Percentiles rank a stretch among this genome's conserved stretches.
Conservation (phyloP, 306 rosid species). For the Glycyrrhiza uralensis region DNA sequence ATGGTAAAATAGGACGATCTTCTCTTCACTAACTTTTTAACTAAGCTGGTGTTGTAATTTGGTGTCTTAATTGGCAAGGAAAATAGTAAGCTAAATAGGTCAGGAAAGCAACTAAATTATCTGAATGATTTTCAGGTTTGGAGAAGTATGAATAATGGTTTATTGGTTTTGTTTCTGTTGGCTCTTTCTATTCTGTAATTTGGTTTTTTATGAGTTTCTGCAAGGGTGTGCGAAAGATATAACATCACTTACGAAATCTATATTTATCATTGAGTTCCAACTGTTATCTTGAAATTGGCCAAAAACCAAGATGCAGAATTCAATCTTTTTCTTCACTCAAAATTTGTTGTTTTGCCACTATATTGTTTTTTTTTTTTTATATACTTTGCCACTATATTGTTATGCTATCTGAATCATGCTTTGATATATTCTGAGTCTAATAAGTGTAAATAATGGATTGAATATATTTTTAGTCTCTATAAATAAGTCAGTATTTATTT, state of each 20-base stretch:
- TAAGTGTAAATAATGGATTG: no score
- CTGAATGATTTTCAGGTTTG: constrained; percentile 30
- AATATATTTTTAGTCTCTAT: no score
- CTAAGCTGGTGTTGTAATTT: constrained; percentile 28
- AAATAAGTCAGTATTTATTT: no score
- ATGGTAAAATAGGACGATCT: constrained; percentile 12
- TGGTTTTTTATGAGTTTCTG: neutral
- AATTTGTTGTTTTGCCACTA: neutral
- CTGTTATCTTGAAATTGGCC: constrained; percentile 1
- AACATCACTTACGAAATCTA: neutral
- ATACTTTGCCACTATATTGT: neutral
- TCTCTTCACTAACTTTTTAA: constrained; percentile 25
- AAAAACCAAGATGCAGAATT: neutral
- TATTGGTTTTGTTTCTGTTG: neutral
- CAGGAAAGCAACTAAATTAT: constrained; percentile 18
- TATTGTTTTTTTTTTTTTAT: no score
- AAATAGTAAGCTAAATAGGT: constrained; percentile 12
- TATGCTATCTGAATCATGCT: neutral
- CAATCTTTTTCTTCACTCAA: neutral
- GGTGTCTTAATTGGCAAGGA: constrained; percentile 30
- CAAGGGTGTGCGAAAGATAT: constrained; percentile 2
- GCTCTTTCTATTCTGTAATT: constrained; percentile 18
- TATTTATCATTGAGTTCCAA: neutral
- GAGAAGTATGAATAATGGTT: constrained; percentile 9
- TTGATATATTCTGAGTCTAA: neutral